phyloP scores from a whole-genome alignment of 2,329 filamentous ascomycete species.

The Ophiostoma sp. region DNA sequence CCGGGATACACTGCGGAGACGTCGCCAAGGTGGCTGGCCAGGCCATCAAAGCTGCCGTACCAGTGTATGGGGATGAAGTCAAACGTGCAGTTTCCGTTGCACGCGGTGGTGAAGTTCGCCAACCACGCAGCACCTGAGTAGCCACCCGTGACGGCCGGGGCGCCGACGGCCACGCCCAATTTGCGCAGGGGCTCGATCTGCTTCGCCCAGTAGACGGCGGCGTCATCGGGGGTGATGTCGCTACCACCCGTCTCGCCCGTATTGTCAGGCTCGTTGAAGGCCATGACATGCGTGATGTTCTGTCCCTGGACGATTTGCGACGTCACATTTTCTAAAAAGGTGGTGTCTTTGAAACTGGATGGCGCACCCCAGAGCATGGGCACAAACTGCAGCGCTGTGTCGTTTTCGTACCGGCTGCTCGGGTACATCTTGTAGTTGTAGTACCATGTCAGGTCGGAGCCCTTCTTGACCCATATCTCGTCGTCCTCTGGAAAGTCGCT shows the following conservation, averaged over 20 bases:
- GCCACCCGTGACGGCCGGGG: conserved; percentile 64
- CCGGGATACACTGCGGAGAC: conserved; percentile 48
- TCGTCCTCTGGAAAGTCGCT: conserved; percentile 53
- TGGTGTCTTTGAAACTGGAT: conserved; percentile 43
- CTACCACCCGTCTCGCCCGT: conserved; percentile 52
- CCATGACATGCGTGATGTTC: conserved; percentile 62
- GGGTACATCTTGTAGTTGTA: conserved; percentile 67
- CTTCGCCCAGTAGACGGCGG: conserved; percentile 62
- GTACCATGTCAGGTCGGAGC: conserved; percentile 68
- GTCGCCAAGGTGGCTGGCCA: conserved; percentile 60
- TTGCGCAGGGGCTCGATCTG: conserved; percentile 63
- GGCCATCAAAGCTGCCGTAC: conserved; percentile 63
- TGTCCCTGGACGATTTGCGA: conserved; percentile 45
- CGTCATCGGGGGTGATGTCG: conserved; percentile 51
- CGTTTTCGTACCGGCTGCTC: conserved; percentile 45
- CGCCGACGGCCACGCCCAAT: conserved; percentile 60
- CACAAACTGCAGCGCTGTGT: conserved; percentile 53
- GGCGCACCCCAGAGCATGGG: conserved; percentile 71
- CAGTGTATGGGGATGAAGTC: conserved; percentile 59
- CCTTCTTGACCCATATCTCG: conserved; percentile 53
- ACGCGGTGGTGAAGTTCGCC: conserved; percentile 57
- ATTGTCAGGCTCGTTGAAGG: conserved; percentile 77
- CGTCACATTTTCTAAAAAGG: conserved; percentile 57
- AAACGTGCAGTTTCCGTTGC: conserved; percentile 55
- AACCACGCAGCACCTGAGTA: conserved; percentile 60